These are phyloP conservation scores for Paralagenidium karlingii DNA, from an alignment of 352 stramenopile species.

Conservation along the genomic window DNA sequence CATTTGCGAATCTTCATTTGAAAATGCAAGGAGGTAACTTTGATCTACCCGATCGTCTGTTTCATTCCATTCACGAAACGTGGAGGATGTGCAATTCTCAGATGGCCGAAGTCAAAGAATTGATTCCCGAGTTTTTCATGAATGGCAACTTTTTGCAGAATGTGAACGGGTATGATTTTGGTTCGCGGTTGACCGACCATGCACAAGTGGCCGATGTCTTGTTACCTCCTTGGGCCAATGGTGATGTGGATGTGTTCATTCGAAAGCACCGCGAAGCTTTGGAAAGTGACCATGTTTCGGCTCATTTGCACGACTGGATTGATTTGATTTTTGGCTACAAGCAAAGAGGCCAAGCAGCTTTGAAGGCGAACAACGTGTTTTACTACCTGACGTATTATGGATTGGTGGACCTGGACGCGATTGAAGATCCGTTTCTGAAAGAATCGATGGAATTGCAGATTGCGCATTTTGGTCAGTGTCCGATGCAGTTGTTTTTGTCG, in stretches of 20 bases:
- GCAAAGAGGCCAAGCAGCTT: constrained; percentile 88
- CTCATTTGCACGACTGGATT: constrained; percentile 96
- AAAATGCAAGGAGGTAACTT: constrained; percentile 96
- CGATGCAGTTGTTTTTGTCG: constrained; percentile 87
- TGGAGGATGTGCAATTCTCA: constrained; percentile 96
- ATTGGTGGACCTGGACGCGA: constrained; percentile 94
- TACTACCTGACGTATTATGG: constrained; percentile 88
- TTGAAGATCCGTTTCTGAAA: constrained; percentile 89
- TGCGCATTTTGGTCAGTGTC: constrained; percentile 97
- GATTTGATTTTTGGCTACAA: constrained; percentile 99
- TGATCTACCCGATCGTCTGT: constrained; percentile 96
- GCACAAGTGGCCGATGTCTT: constrained; percentile 90
- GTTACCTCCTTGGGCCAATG: constrained; percentile 95
- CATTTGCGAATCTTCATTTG: constrained; percentile 94
- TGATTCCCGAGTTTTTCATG: constrained; percentile 97
- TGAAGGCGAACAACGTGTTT: constrained; percentile 96
- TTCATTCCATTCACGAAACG: constrained; percentile 92
- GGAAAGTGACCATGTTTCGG: constrained; percentile 97
- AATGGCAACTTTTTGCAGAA: constrained; percentile 94
- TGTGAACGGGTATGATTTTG: constrained; percentile 91
- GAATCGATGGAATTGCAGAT: constrained; percentile 97
- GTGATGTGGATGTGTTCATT: constrained; percentile 93
- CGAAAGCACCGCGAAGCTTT: constrained; percentile 91
- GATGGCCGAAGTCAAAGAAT: constrained; percentile 98
- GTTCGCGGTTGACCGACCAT: constrained; percentile 60